Base-by-base conservation (phyloP, 2,329 filamentous ascomycete genomes). In the Xylariaceae sp. region DNA sequence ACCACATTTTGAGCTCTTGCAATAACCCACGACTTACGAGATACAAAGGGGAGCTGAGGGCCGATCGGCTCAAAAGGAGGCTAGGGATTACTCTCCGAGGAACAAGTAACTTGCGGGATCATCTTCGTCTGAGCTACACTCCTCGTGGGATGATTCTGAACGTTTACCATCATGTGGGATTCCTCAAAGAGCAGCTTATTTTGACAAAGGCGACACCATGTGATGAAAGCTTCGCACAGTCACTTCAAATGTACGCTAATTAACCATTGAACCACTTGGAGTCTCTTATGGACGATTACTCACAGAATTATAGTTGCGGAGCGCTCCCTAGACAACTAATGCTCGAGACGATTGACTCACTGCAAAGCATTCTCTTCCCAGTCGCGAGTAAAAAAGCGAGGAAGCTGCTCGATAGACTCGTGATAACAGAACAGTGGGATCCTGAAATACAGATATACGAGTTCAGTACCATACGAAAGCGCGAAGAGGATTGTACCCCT, bases 291-390 rank as follows among this genome's bases (percentile, higher is more conserved):
- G n/a, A n/a, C n/a, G n/a, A n/a, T n/a, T n/a, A n/a, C n/a, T n/a
- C n/a, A n/a, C n/a, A n/a, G n/a, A n/a, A n/a, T n/a, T n/a, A n/a
- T n/a, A n/a, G n/a, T n/a, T n/a, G n/a, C n/a, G n/a, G n/a, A 43
- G 40, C 40, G 40, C 42, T 43, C 42, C 42, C 42, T 5, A 43
- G 42, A 43, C 42, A 43, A 43, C 19, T 43, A 31, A 43, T 43
- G 19, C 17, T 43, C 12, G 42, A 43, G 42, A 43, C 42, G 18
- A 31, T 43, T 31, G 42, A 43, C 31, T 43, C 42, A 28, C 42
- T 43, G 42, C 42, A 43, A 31, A n/a, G 18, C 4, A 43, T 43
- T 14, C 42, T 43, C 9, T 43, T 43, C 9, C 42, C 42, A 31
- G 42, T 43, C 3, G 42, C 7, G 18, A 31, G 42, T 43, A 14